phyloP scores from a whole-genome alignment of 495 filamentous ascomycete genomes.

The Aspergillus heteromorphus region DNA sequence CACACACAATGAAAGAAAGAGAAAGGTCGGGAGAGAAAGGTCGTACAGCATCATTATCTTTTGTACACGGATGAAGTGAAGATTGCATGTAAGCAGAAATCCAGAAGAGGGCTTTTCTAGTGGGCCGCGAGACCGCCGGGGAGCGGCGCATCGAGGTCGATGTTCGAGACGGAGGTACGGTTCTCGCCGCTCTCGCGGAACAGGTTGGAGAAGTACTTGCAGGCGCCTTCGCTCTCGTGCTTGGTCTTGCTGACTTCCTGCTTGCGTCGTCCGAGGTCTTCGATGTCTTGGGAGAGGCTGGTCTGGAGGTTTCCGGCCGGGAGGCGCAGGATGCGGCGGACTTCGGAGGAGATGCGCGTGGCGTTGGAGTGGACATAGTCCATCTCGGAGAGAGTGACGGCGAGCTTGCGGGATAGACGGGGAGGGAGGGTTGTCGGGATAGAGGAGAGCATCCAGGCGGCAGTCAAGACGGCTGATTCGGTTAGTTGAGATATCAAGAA shows the following conservation, averaged over 20 bases:
- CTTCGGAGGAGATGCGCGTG: slow-evolving; percentile 71
- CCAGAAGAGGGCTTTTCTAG: slow-evolving; percentile 4
- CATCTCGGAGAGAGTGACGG: slow-evolving; percentile 65
- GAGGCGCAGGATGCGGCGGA: slow-evolving; percentile 78
- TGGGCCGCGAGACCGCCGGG: slow-evolving; percentile 36
- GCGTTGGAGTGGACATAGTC: slow-evolving; percentile 93
- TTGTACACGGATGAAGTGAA: slow-evolving; percentile 10
- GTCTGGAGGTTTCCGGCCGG: slow-evolving; percentile 78
- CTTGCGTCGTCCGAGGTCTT: slow-evolving; percentile 69
- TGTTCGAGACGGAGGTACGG: slow-evolving; percentile 62
- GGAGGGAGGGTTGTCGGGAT: slow-evolving; percentile 85
- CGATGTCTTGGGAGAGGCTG: slow-evolving; percentile 72
- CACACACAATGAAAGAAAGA: neutral
- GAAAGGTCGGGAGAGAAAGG: too few relatives aligned
- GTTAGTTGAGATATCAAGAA: slow-evolving; percentile 29
- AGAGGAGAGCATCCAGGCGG: slow-evolving; percentile 73
- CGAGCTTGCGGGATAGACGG: slow-evolving; percentile 80
- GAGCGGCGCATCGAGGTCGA: slow-evolving; percentile 69
- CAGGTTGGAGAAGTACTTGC: slow-evolving; percentile 84
- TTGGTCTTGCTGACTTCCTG: slow-evolving; percentile 74
- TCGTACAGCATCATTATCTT: slow-evolving; percentile 20
- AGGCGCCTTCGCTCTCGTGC: slow-evolving; percentile 67
- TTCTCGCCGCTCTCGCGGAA: slow-evolving; percentile 70
- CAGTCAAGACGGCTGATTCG: slow-evolving; percentile 58
- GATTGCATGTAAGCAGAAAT: too few relatives aligned